These are phyloP conservation scores for Penicillium sp. DNA, from an alignment of 2,329 filamentous ascomycete species.

Conservation along the genomic window DNA sequence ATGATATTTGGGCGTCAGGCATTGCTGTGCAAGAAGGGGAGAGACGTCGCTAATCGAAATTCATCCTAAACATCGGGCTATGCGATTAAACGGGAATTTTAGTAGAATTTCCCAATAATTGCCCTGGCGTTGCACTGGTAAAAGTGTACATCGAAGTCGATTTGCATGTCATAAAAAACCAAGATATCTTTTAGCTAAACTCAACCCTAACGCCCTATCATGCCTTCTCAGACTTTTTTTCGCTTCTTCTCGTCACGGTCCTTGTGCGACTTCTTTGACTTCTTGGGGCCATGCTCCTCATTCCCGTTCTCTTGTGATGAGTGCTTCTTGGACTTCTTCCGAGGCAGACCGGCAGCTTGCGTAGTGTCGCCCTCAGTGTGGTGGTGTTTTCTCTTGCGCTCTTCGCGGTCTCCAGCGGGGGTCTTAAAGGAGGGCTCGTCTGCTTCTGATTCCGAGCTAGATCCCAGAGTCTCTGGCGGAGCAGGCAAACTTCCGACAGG, in stretches of 20 bases:
- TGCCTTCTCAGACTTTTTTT: constrained; percentile 40
- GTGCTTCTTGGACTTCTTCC: constrained; percentile 44
- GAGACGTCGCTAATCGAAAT: too few species aligned
- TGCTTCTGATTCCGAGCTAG: constrained; percentile 39
- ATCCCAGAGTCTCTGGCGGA: constrained; percentile 36
- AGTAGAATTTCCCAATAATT: background rate
- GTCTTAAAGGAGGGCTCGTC: constrained; percentile 35
- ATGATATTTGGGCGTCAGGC: too few species aligned
- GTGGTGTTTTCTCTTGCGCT: constrained; percentile 40
- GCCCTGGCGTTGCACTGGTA: constrained; percentile 3
- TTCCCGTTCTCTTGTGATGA: constrained; percentile 21
- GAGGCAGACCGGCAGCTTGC: constrained; percentile 25
- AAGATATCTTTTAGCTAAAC: constrained; percentile 20
- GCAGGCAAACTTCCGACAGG: constrained; percentile 40
- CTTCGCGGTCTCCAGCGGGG: constrained; percentile 31
- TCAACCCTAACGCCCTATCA: constrained; percentile 22
- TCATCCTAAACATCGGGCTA: too few species aligned
- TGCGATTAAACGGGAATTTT: too few species aligned
- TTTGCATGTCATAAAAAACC: constrained; percentile 19
- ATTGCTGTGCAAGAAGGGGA: too few species aligned
- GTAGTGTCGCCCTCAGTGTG: constrained; percentile 30
- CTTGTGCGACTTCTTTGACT: constrained; percentile 37
- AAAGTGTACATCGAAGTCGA: constrained; percentile 21
- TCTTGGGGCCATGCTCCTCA: constrained; percentile 22
- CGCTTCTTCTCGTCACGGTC: constrained; percentile 42